Conservation (phyloP, 2,329 filamentous ascomycete genomes). For the Tolypocladium sp. region DNA sequence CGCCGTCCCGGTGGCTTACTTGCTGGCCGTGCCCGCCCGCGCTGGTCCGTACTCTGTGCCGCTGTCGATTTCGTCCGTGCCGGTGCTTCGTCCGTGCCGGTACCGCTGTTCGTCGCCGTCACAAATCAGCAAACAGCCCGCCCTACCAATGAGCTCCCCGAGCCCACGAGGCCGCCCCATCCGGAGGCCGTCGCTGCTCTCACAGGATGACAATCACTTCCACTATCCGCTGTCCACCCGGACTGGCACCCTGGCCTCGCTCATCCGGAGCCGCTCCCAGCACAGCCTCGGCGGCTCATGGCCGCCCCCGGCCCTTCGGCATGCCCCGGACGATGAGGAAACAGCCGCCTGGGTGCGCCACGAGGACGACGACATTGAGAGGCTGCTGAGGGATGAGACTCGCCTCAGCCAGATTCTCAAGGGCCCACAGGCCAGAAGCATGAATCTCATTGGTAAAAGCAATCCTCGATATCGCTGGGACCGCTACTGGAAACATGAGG, state of each 20-base stretch:
- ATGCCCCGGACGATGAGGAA: conserved; percentile 23
- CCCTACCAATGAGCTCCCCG: conserved; percentile 18
- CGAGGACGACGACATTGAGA: conserved; percentile 34
- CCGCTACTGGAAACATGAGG: conserved; percentile 74
- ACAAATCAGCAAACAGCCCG: neutral
- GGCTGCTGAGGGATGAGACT: conserved; percentile 43
- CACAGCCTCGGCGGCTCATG: conserved; percentile 18
- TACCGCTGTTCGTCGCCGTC: neutral
- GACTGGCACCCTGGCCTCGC: conserved; percentile 25
- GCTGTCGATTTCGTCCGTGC: neutral
- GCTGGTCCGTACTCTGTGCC: neutral
- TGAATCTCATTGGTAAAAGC: conserved; percentile 79
- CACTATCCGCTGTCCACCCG: conserved; percentile 24
- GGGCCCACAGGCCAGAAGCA: conserved; percentile 68
- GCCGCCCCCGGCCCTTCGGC: conserved; percentile 9
- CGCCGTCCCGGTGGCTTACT: neutral
- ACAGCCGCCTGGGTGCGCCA: conserved; percentile 11
- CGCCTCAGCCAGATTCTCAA: conserved; percentile 50
- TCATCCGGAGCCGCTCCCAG: conserved; percentile 30
- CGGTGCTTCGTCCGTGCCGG: neutral
- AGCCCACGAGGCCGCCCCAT: conserved; percentile 13
- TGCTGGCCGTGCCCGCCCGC: neutral
- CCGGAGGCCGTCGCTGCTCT: conserved; percentile 21
- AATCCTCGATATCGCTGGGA: conserved; percentile 84
- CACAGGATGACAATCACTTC: conserved; percentile 20